phyloP scores from a whole-genome alignment of 1,284 basidiomycete genomes.

The Amylostereum areolatum region DNA sequence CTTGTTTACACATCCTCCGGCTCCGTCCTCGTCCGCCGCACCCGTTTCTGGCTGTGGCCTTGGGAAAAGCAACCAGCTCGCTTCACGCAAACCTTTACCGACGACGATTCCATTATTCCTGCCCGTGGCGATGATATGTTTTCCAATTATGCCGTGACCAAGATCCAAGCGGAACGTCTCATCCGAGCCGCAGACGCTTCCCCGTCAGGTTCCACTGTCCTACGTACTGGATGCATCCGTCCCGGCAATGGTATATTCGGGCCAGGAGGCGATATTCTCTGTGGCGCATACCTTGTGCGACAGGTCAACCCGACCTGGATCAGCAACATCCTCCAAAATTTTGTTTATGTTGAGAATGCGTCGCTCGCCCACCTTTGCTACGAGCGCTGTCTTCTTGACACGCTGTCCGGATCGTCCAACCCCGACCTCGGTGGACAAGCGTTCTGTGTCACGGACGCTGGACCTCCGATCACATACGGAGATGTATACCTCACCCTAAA shows the following conservation, averaged over 20 bases:
- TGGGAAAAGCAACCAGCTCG: slow-evolving; percentile 55
- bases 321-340: slow-evolving; percentile 49
- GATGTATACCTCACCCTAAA: slow-evolving; percentile 49
- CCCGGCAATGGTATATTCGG: slow-evolving; percentile 74
- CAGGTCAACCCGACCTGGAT: slow-evolving; percentile 61
- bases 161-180: slow-evolving; percentile 45
- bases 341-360: slow-evolving; percentile 69
- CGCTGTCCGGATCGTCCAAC: slow-evolving; percentile 33
- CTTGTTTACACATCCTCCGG: slow-evolving; percentile 63
- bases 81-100: slow-evolving; percentile 52
- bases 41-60: slow-evolving; percentile 62
- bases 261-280: slow-evolving; percentile 64
- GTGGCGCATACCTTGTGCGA: slow-evolving; percentile 54
- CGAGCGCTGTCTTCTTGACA: slow-evolving; percentile 55
- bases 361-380: slow-evolving; percentile 65
- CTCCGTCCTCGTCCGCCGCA: slow-evolving; percentile 44
- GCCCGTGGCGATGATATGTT: slow-evolving; percentile 52
- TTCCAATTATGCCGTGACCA: slow-evolving; percentile 66
- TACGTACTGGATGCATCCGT: slow-evolving; percentile 65
- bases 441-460: slow-evolving; percentile 59
- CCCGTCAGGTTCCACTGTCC: slow-evolving; percentile 24
- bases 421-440: slow-evolving; percentile 68
- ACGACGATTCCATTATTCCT: slow-evolving; percentile 43
- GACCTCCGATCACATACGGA: slow-evolving; percentile 52
- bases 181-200: slow-evolving; percentile 50